Evolutionary conservation across 1,284 basidiomycete genomes (phyloP), one percentile per base, ranked within the genome.

Genomic region (Ustilago crameri): DNA sequence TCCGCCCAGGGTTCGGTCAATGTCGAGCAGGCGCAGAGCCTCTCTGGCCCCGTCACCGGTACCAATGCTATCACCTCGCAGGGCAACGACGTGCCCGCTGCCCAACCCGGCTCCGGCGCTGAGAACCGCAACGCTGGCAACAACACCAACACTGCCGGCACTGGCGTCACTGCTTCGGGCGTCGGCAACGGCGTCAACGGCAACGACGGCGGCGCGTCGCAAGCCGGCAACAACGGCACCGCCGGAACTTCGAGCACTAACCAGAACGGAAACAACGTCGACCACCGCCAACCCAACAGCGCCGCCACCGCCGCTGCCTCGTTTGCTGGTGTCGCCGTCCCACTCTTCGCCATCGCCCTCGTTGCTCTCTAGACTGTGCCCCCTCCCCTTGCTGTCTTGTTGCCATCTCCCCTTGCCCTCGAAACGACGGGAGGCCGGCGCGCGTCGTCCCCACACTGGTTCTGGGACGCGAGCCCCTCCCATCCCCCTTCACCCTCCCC

Each of bases 61-160:
- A 62, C 57, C 51, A 78, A 78, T 49, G 45, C 76, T 0, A 47
- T 72, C 55, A 67, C 74, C 4, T 42, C 55, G 18, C 76, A 76
- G 43, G 76, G 76, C 17, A 59, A 41, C 20, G 45, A 64, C 18
- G 67, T 78, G 1, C 74, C 76, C 32, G 63, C 62, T 15, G 46
- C 63, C 5, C 63, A 74, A 48, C 38, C 50, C 45, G 61, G 70
- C 9, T 45, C 34, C 20, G 62, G 68, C 9, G 62, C 58, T 23
- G 65, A 61, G 58, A 67, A 67, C 64, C 37, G 56, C 14, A 47
- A 40, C 5, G 65, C 65, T 9, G 56, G 54, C 61, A 37, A 66
- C 47, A 74, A 74, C 67, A 32, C 50, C 8, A 52, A 67, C 44
- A 23, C 34, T 9, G 56, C 62, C 10, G 64, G 57, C 9, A 38